Evolutionary conservation across 306 rosid genomes (phyloP), one percentile per base, ranked within the genome.

Genomic region (Trifolium pratense): DNA sequence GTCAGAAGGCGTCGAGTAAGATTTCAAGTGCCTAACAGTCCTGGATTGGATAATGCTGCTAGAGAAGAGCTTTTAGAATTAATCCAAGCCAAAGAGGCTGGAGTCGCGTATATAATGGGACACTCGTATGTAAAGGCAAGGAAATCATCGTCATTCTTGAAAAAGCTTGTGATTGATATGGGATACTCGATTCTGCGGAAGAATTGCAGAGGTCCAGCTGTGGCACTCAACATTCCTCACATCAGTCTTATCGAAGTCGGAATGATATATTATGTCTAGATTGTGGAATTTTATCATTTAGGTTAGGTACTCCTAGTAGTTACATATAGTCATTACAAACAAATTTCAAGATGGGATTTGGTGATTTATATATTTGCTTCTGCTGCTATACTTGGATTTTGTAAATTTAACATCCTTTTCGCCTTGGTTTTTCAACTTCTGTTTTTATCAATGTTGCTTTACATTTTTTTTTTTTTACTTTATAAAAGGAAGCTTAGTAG

Each of bases 181-280:
- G 96, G 96, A 12, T 92, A 92, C 84, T 85, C 96, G 1, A 87
- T 92, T 77, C 90, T 89, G 9, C 58, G 97, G 56, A 88, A 88
- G 84, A 92, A 92, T 79, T 92, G 96, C 77, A 74, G 96, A 82
- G 89, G 90, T 13, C 91, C 91, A 1, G 79, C 89, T 18, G 91
- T 86, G 80, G 91, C 97, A 17, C 97, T 91, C 26, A 89, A 89
- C 82, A 89, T 92, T 80, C 96, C 97, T 68, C 96, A 92, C 75
- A 89, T 85, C 74, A 89, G 96, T 83, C 90, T 89, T 2, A 83
- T 92, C 52, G 96, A 92, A 86, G 96, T 92, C 69, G 93, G 97
- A 57, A 92, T 92, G 96, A 92, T 89, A 83, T 89, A 92, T 83
- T 85, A 92, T 78, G 97, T 92, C 39, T 92, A 88, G 88, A 21